A percentile compares a stretch with the other conserved stretches of the same genome.
Conservation (phyloP, 108 stramenopile species). For the Cyclotella sp. region DNA sequence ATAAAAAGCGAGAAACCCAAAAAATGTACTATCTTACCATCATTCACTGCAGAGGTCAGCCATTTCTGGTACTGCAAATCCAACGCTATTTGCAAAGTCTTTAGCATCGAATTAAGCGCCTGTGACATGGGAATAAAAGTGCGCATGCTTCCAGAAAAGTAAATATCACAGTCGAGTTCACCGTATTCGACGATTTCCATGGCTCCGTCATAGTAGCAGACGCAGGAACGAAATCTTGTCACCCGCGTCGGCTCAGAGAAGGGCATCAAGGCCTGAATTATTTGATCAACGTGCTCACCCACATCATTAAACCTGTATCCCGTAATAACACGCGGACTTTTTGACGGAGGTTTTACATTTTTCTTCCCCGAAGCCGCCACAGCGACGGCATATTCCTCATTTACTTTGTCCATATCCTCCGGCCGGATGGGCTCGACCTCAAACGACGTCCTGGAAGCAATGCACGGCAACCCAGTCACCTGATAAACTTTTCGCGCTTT, state of each 20-base stretch:
- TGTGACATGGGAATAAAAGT: conserved; percentile 77
- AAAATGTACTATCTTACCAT: conserved; percentile 16
- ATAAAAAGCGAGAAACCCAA: not conserved
- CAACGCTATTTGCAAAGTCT: conserved; percentile 72
- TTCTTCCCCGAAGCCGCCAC: conserved; percentile 38
- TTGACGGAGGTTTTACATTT: conserved; percentile 22
- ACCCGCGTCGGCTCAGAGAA: conserved; percentile 82
- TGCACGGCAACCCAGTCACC: conserved; percentile 78
- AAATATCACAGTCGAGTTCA: conserved; percentile 71
- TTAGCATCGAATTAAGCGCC: conserved; percentile 75
- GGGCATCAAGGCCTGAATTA: conserved; percentile 72
- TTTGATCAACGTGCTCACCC: conserved; percentile 78
- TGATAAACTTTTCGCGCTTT: conserved; percentile 84
- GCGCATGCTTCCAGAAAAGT: conserved; percentile 68
- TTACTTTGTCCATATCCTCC: conserved; percentile 41
- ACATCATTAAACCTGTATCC: conserved; percentile 87
- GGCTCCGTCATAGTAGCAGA: conserved; percentile 90
- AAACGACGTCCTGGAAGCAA: conserved; percentile 81
- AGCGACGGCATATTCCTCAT: conserved; percentile 4
- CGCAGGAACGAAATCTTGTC: conserved; percentile 73
- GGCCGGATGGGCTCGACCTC: conserved; percentile 80
- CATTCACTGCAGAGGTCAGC: conserved; percentile 59
- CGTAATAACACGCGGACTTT: conserved; percentile 64
- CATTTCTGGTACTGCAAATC: conserved; percentile 83
- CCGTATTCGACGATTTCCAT: conserved; percentile 87